Evolutionary conservation across 768 basidiomycete genomes (phyloP).

Genomic region (Kwoniella europaea): DNA sequence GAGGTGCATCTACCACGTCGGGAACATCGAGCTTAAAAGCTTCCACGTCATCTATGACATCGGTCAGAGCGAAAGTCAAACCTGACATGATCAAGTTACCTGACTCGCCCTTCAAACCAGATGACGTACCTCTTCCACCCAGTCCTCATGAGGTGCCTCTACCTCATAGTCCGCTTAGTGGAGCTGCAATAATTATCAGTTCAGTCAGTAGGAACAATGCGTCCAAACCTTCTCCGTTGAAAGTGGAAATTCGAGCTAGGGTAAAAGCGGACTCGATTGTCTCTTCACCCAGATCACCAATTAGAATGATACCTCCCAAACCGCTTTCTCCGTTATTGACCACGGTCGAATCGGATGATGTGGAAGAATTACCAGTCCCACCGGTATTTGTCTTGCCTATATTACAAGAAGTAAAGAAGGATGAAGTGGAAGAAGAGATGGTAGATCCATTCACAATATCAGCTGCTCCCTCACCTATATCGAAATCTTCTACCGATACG

Average conservation of each 20-base stretch:
- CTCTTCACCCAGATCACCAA: constrained; percentile 18
- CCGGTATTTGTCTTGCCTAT: background rate
- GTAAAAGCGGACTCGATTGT: constrained; percentile 10
- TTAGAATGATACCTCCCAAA: constrained; percentile 15
- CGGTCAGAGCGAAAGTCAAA: constrained; percentile 22
- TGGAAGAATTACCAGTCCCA: background rate
- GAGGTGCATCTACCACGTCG: background rate
- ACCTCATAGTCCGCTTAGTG: constrained; percentile 17
- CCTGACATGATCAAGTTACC: constrained; percentile 24
- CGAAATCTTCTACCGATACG: constrained; percentile 2
- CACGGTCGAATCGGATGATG: constrained; percentile 5
- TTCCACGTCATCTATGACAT: constrained; percentile 25
- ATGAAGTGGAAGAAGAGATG: background rate
- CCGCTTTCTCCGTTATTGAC: constrained; percentile 24
- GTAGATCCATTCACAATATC: background rate
- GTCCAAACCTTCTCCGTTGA: constrained; percentile 18
- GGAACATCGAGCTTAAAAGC: constrained; percentile 20
- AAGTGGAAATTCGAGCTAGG: constrained; percentile 13
- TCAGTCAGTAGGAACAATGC: background rate
- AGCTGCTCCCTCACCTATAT: background rate
- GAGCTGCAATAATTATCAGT: background rate
- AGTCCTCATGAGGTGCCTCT: constrained; percentile 19
- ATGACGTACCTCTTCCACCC: constrained; percentile 20
- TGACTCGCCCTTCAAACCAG: constrained; percentile 6
- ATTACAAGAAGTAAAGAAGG: background rate